Evolutionary conservation across 148 eudicot genomes (phyloP).

Genomic region (Cornus kousa): DNA sequence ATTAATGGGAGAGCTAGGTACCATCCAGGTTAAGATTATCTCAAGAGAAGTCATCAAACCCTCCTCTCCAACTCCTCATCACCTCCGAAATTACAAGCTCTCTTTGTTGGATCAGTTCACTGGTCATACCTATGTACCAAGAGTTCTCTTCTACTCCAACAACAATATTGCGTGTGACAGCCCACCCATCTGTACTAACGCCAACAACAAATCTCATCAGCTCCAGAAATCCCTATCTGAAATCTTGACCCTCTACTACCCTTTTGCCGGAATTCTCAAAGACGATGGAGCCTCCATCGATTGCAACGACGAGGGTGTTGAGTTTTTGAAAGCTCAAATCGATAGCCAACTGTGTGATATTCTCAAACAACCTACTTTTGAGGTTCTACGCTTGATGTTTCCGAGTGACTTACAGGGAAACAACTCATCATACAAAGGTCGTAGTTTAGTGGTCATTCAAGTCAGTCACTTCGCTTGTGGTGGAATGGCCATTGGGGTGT

Average conservation of each 20-base stretch:
- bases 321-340: constrained; percentile 25
- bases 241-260: constrained; percentile 27
- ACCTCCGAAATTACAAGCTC: constrained; percentile 14
- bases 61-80: constrained; percentile 24
- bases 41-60: constrained; percentile 34
- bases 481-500: constrained; percentile 19
- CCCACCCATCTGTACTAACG: too few species aligned
- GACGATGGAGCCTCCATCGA: constrained; percentile 14
- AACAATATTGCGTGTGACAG: too few species aligned
- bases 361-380: background rate
- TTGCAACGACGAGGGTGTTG: constrained; percentile 32
- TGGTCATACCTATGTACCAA: constrained; percentile 18
- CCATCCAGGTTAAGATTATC: background rate
- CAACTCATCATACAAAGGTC: background rate
- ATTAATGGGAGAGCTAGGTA: too few species aligned
- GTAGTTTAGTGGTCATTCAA: constrained; percentile 14
- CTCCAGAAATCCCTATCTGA: constrained; percentile 33
- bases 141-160: constrained; percentile 24
- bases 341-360: background rate
- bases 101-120: constrained; percentile 29
- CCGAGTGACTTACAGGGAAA: background rate
- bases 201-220: background rate
- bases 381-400: background rate
- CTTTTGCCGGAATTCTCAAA: constrained; percentile 31
- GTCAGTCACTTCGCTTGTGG: constrained; percentile 32